phyloP scores from a whole-genome alignment of 768 basidiomycete genomes.

The Pleurotus tuber-regium region DNA sequence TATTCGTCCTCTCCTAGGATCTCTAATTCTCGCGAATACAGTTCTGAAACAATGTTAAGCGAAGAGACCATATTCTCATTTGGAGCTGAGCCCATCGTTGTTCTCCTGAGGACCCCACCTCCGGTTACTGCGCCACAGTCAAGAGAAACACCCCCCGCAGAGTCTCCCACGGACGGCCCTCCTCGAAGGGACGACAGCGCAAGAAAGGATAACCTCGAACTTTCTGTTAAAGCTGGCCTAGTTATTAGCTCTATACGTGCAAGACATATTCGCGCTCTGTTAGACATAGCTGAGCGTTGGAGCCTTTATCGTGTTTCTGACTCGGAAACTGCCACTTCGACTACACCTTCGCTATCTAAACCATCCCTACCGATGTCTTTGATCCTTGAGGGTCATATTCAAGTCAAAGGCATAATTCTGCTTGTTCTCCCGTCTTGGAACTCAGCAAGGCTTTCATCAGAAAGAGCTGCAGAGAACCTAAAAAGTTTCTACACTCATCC shows the following conservation, averaged over 20 bases:
- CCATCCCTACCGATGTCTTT: slow-evolving; percentile 27
- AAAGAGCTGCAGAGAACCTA: slow-evolving; percentile 12
- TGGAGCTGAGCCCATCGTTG: slow-evolving; percentile 56
- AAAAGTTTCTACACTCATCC: slow-evolving; percentile 55
- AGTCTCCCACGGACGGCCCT: slow-evolving; percentile 11
- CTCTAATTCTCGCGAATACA: too few relatives aligned
- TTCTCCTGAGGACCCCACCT: slow-evolving; percentile 52
- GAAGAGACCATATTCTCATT: slow-evolving; percentile 60
- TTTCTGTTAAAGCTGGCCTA: slow-evolving; percentile 45
- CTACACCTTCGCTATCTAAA: slow-evolving; percentile 13
- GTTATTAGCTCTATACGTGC: slow-evolving; percentile 57
- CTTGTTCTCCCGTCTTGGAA: slow-evolving; percentile 38
- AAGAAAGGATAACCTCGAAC: slow-evolving; percentile 28
- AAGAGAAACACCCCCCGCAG: slow-evolving; percentile 12
- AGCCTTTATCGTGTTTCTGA: slow-evolving; percentile 17
- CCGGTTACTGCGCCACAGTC: slow-evolving; percentile 9
- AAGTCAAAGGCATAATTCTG: slow-evolving; percentile 44
- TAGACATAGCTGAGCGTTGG: slow-evolving; percentile 38
- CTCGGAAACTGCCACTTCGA: slow-evolving; percentile 15
- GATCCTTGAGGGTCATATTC: slow-evolving; percentile 24
- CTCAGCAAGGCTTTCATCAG: slow-evolving; percentile 7
- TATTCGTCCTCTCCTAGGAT: too few relatives aligned
- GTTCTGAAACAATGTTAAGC: neutral
- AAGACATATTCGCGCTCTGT: slow-evolving; percentile 50
- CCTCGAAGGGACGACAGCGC: slow-evolving; percentile 7